A percentile compares a stretch with the other conserved stretches of the same genome.
Evolutionary conservation across 1,284 basidiomycete genomes (phyloP).

Genomic region (Leccinum pachyderme): DNA sequence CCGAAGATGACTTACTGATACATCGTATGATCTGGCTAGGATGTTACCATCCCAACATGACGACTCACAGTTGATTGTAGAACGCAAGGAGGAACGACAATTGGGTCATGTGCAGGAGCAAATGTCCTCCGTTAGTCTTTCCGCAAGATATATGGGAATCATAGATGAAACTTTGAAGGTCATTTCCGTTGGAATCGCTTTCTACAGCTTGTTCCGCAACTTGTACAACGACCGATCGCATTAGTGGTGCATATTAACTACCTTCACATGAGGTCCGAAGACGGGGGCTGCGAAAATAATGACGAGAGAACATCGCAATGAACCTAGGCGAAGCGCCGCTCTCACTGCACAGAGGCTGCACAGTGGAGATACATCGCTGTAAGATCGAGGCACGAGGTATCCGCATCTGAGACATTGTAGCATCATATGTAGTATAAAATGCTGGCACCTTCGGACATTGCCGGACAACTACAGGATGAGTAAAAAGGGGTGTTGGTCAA

Average conservation of each 20-base stretch:
- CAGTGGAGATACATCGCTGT: background rate
- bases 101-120: too few relatives aligned
- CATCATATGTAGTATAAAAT: background rate
- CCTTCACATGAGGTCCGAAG: background rate
- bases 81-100: background rate
- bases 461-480: constrained; percentile 2
- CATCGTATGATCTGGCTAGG: background rate
- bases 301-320: background rate
- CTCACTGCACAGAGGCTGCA: background rate
- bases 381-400: background rate
- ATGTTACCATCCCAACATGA: background rate
- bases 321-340: background rate
- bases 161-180: background rate
- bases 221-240: too few relatives aligned
- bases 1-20: background rate
- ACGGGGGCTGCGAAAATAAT: background rate
- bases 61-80: background rate
- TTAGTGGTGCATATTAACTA: background rate
- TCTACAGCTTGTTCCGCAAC: background rate
- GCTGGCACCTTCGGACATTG: constrained; percentile 6
- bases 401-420: background rate
- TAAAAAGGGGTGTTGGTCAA: constrained; percentile 19
- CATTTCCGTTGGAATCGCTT: background rate
- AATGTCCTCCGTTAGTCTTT: too few relatives aligned
- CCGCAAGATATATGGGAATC: too few relatives aligned